These are phyloP conservation scores for Populus euphratica DNA, from an alignment of 345 rosid species.

Conservation along the genomic window DNA sequence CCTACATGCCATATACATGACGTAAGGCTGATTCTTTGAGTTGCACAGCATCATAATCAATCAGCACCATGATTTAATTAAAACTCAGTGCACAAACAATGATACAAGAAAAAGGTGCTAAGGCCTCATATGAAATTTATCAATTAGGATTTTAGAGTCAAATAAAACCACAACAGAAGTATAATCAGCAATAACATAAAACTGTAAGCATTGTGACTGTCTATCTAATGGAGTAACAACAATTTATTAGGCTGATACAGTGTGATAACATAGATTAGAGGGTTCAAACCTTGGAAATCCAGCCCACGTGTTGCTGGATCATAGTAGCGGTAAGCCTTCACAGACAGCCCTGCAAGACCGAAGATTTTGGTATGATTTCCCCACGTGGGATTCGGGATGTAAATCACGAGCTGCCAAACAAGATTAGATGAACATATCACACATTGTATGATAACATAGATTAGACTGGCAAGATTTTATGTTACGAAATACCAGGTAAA, in stretches of 20 bases:
- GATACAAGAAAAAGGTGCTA: background rate
- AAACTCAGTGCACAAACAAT: background rate
- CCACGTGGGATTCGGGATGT: conserved; percentile 84
- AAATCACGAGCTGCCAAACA: conserved; percentile 53
- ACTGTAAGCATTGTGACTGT: too few relatives aligned
- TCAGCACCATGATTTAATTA: background rate
- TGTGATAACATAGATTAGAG: background rate
- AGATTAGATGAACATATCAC: conserved; percentile 10
- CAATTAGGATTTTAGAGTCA: background rate
- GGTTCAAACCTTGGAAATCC: conserved; percentile 57
- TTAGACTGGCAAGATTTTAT: background rate
- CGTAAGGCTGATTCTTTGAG: background rate
- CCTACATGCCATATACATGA: conserved; percentile 33
- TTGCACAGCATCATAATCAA: background rate
- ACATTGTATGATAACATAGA: too few relatives aligned
- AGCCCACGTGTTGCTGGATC: conserved; percentile 79
- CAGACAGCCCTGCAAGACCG: conserved; percentile 63
- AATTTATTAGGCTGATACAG: too few relatives aligned
- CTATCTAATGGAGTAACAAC: too few relatives aligned
- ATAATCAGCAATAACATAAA: background rate
- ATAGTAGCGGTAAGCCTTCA: conserved; percentile 72
- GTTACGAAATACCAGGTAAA: background rate
- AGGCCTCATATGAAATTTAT: background rate
- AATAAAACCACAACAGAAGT: background rate
- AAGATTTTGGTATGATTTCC: conserved; percentile 79